A percentile compares a stretch with the other conserved stretches of the same genome.
Evolutionary conservation across 2,329 filamentous ascomycete genomes (phyloP).

Genomic region (Lecanicillium sp.): DNA sequence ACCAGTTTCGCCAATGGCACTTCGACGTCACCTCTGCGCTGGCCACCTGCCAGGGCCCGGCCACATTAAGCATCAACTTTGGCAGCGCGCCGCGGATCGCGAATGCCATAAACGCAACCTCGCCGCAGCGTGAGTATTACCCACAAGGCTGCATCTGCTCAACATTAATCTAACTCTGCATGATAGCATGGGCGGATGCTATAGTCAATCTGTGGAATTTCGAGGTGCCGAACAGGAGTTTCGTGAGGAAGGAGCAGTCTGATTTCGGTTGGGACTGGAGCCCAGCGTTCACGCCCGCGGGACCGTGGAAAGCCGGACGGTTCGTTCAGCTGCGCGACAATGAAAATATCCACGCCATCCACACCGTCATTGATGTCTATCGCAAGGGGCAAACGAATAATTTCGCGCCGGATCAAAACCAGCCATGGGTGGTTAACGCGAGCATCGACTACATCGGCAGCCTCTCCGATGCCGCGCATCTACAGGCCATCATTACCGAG

Average conservation of each 20-base stretch:
- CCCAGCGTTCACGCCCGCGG: slow-evolving; percentile 52
- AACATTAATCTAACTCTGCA: neutral
- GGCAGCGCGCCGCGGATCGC: slow-evolving; percentile 18
- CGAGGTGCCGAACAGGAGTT: slow-evolving; percentile 12
- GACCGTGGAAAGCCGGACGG: slow-evolving; percentile 55
- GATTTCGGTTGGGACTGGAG: slow-evolving; percentile 64
- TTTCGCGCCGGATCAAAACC: slow-evolving; percentile 48
- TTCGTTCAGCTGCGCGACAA: slow-evolving; percentile 43
- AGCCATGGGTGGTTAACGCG: slow-evolving; percentile 55
- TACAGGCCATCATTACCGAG: slow-evolving; percentile 44
- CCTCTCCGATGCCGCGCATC: slow-evolving; percentile 34
- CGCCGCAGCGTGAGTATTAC: slow-evolving; percentile 7
- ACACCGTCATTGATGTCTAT: slow-evolving; percentile 52
- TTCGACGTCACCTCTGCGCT: slow-evolving; percentile 49
- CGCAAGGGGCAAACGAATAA: slow-evolving; percentile 53
- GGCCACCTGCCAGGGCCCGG: slow-evolving; percentile 7
- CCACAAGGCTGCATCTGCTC: neutral
- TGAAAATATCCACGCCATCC: slow-evolving; percentile 33
- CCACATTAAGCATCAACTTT: slow-evolving; percentile 18
- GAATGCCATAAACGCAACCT: slow-evolving; percentile 6
- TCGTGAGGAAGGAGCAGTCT: slow-evolving; percentile 53
- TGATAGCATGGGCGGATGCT: slow-evolving; percentile 1
- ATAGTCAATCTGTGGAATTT: slow-evolving; percentile 3
- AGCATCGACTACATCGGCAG: slow-evolving; percentile 51
- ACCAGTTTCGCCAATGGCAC: slow-evolving; percentile 57